Evolutionary conservation across 331 rosid genomes (phyloP).

Genomic region (Cydonia oblonga): DNA sequence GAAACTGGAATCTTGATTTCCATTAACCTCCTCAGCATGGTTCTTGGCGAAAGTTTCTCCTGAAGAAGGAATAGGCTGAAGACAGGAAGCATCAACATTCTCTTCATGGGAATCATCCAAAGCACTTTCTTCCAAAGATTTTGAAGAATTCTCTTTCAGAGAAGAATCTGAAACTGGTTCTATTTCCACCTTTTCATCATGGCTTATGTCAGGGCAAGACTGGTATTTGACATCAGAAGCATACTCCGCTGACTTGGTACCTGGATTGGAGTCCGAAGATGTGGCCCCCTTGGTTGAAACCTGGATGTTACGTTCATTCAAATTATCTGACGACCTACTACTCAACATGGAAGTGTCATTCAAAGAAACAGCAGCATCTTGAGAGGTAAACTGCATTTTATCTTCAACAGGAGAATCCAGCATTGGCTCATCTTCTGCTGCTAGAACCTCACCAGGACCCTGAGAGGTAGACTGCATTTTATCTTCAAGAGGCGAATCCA

Average conservation of each 20-base stretch:
- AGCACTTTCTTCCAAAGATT: constrained; percentile 23
- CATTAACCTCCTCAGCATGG: constrained; percentile 14
- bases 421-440: constrained; percentile 16
- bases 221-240: constrained; percentile 18
- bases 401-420: constrained; percentile 20
- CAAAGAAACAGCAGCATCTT: constrained; percentile 11
- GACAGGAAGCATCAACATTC: constrained; percentile 1
- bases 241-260: constrained; percentile 22
- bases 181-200: constrained; percentile 19
- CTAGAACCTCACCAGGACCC: background rate
- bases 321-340: constrained; percentile 23
- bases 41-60: constrained; percentile 23
- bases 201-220: background rate
- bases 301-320: constrained; percentile 19
- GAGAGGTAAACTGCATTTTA: constrained; percentile 19
- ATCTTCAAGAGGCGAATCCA: no score
- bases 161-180: constrained; percentile 21
- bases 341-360: constrained; percentile 17
- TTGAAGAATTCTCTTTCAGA: constrained; percentile 10
- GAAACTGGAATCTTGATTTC: constrained; percentile 20
- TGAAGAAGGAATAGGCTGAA: constrained; percentile 24
- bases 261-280: constrained; percentile 19
- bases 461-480: no score
- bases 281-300: constrained; percentile 17
- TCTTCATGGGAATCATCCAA: constrained; percentile 21